Percentiles rank a stretch among this genome's conserved stretches.
These are phyloP conservation scores for Kodamaea anthophila DNA, from an alignment of 1,139 yeast genomes.

Conservation along the genomic window DNA sequence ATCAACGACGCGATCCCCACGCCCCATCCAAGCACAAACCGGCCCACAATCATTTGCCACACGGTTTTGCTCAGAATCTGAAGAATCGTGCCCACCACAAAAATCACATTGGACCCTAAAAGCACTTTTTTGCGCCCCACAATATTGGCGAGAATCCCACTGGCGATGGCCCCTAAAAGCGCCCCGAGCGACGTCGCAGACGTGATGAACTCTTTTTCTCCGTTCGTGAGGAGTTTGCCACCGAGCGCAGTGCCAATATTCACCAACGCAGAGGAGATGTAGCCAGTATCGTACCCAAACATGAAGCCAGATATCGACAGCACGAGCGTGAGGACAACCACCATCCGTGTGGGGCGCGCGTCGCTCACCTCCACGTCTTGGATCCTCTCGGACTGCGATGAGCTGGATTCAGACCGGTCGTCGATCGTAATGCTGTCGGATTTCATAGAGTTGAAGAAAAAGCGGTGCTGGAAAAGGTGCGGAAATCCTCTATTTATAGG, in stretches of 20 bases:
- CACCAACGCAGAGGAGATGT: conserved; percentile 86
- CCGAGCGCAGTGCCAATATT: conserved; percentile 72
- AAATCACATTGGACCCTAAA: conserved; percentile 71
- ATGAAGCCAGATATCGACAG: conserved; percentile 91
- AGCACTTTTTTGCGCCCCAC: conserved; percentile 79
- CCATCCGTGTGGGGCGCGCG: conserved; percentile 48
- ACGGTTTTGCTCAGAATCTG: conserved; percentile 75
- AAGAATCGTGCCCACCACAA: conserved; percentile 74
- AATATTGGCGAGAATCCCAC: conserved; percentile 75
- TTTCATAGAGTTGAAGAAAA: too few relatives aligned
- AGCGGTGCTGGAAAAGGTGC: background rate
- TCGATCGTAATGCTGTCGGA: background rate
- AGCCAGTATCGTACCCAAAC: conserved; percentile 97
- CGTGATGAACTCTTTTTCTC: conserved; percentile 83
- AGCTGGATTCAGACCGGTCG: too few relatives aligned
- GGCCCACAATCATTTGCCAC: conserved; percentile 89
- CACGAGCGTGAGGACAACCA: conserved; percentile 64
- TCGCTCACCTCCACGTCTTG: conserved; percentile 3
- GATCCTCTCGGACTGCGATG: too few relatives aligned
- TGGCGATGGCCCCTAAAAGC: conserved; percentile 63
- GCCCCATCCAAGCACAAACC: conserved; percentile 91
- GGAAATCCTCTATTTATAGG: background rate
- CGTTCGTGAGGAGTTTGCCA: conserved; percentile 45
- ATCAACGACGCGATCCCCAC: conserved; percentile 91
- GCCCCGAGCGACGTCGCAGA: conserved; percentile 97